Evolutionary conservation across 345 rosid genomes (phyloP), one percentile per base, ranked within the genome.

Genomic region (Melastoma malabathricum): DNA sequence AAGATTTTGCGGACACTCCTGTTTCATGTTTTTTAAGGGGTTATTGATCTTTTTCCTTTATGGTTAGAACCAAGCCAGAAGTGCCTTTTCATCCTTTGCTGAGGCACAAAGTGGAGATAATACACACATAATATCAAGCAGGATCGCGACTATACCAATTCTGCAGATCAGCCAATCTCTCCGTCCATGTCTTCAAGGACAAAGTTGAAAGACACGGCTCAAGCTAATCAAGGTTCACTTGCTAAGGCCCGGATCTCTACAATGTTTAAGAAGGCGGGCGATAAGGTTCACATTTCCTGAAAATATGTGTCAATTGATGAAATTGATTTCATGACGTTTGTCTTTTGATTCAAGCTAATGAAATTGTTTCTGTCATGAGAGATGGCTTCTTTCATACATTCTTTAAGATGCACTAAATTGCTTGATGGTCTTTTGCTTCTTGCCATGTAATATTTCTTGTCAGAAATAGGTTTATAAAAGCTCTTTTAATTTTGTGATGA

Each of bases 231-330:
- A 34, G 60, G 72, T 66, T 72, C 83, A 52, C 83, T 90, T 45
- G 83, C 86, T 64, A 96, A 90, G 72, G 59, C 89, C 18, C 78
- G 89, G 2, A 74, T 90, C 61, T 67, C 92, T 47, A 75, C 86
- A 34, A 56, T 90, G 50, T 84, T 86, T 67, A 84, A 79, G 64
- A 90, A 75, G 66, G 86, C 63, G 43, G 87, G 71, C 51, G 57
- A 80, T 59, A 83, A 80, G 79, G 90, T 78, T 62, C 53, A 58
- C 18, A 18, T 0, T 59, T 9, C 15, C 38, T 31, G 38, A 31
- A 16, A 43, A 38, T 18, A 15, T 38, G 10, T 14, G 51, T 57
- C 15, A 10, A 39, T 31, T 43, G 39, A 43, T 15, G 20, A 51
- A 51, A 31, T 3, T 1, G 15, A 19, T 27, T 31, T 51, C 0